These are phyloP conservation scores for Chalciporus pseudorubinellus DNA, from an alignment of 768 basidiomycete species.

Conservation along the genomic window DNA sequence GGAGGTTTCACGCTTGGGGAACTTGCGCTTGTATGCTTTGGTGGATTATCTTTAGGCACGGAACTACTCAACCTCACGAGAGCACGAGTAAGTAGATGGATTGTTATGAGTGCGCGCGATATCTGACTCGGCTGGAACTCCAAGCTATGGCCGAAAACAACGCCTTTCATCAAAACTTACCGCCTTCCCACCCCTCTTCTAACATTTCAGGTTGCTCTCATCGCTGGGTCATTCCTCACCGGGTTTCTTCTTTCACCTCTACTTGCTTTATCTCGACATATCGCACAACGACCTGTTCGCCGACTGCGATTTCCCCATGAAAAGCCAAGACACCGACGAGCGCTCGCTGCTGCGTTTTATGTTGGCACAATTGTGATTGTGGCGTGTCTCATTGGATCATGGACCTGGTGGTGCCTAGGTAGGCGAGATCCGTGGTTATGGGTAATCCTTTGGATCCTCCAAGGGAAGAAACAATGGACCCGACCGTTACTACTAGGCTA, in stretches of 20 bases:
- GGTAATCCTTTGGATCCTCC: constrained; percentile 73
- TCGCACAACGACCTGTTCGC: constrained; percentile 80
- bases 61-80: constrained; percentile 85
- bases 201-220: constrained; percentile 87
- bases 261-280: constrained; percentile 86
- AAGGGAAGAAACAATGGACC: constrained; percentile 76
- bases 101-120: constrained; percentile 2
- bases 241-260: constrained; percentile 94
- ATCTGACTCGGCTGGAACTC: neutral
- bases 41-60: constrained; percentile 81
- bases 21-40: constrained; percentile 83
- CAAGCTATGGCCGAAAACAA: constrained; percentile 78
- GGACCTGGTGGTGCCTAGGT: constrained; percentile 87
- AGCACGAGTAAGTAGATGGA: constrained; percentile 56
- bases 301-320: constrained; percentile 82
- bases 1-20: constrained; percentile 96
- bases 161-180: constrained; percentile 85
- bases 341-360: constrained; percentile 85
- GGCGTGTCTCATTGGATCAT: constrained; percentile 80
- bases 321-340: constrained; percentile 76
- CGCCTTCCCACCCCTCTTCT: constrained; percentile 90
- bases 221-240: constrained; percentile 88
- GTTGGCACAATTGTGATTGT: constrained; percentile 73
- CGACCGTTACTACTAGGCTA: constrained; percentile 76
- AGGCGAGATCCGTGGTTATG: constrained; percentile 86